phyloP scores from a whole-genome alignment of 257 asterid species.

The Ballota nigra region DNA sequence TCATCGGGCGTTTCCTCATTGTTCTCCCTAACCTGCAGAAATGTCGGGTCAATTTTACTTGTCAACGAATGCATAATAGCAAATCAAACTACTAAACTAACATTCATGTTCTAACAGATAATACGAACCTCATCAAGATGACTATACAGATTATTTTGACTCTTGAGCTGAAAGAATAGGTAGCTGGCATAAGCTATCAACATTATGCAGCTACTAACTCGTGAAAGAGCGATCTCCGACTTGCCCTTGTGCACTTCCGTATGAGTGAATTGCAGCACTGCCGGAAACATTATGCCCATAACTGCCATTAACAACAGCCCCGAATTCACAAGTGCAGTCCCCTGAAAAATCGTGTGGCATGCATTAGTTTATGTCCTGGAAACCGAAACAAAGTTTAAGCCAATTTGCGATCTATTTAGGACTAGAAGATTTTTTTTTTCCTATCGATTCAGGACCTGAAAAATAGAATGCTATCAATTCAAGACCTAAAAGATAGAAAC shows the following conservation, averaged over 20 bases:
- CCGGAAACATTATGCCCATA: slow-evolving; percentile 91
- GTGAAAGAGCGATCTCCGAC: slow-evolving; percentile 89
- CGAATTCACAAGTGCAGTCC: slow-evolving; percentile 80
- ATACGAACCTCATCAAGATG: slow-evolving; percentile 59
- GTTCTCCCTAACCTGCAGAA: slow-evolving; percentile 50
- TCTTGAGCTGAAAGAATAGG: slow-evolving; percentile 90
- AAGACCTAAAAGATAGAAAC: too few species aligned
- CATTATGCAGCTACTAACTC: slow-evolving; percentile 96
- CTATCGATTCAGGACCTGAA: too few species aligned
- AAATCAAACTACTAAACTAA: background rate
- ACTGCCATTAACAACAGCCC: slow-evolving; percentile 97
- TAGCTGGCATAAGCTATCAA: slow-evolving; percentile 90
- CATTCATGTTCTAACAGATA: background rate
- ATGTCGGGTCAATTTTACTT: slow-evolving; percentile 10
- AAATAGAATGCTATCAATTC: too few species aligned
- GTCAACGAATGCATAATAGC: background rate
- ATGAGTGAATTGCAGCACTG: slow-evolving; percentile 89
- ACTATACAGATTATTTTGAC: slow-evolving; percentile 53
- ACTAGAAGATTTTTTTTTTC: too few species aligned
- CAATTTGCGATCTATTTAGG: too few species aligned
- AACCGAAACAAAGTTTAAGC: too few species aligned
- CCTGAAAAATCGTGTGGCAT: slow-evolving; percentile 49
- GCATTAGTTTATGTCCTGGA: slow-evolving; percentile 20
- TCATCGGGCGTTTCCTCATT: slow-evolving; percentile 50
- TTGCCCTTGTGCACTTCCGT: slow-evolving; percentile 81